Evolutionary conservation across 2,329 filamentous ascomycete genomes (phyloP), one percentile per base, ranked within the genome.

Genomic region (Ophiostoma novo-ulmi): DNA sequence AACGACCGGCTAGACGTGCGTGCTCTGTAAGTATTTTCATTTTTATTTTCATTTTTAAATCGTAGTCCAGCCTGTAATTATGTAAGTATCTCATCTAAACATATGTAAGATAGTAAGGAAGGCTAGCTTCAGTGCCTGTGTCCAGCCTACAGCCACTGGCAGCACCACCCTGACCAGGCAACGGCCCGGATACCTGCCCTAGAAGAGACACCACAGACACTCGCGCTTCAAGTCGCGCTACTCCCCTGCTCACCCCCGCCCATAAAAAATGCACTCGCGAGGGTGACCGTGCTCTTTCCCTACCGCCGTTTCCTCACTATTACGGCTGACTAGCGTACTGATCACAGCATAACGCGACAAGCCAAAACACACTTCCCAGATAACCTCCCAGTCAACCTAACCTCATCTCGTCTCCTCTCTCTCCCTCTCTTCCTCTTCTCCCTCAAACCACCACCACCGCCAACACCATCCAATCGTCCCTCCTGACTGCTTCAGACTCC

Each of bases 401-500:
- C 35, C 52, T 52, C 41, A 64, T 36, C 63, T 65, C 48, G 35
- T 36, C 14, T 38, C 48, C 36, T 68, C 69, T 64, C 44, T 52
- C 22, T 55, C 39, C 69, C 64, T 71, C 72, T 69, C 70, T 72
- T 70, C 72, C 61, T 70, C 69, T 58, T 70, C 66, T 72, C 71
- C 73, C 35, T 38, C 65, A 67, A 14, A 48, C 39, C 39, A 67
- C 38, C 22, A 65, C 65, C 26, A 5, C 65, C 39, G 5, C 36
- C 64, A 39, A 31, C 58, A 63, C 58, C 26, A 20, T 26, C 61
- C 61, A 38, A 64, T 64, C 36, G 63, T 39, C 63, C 63, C 63
- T 65, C 61, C 31, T 35, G 63, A 67, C 22, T 44, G 41, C 74
- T 41, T 48, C n/a, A 73, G 55, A 67, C 71, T 75, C 74, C 73